These are phyloP conservation scores for Colletotrichum tofieldiae DNA, from an alignment of 2,329 filamentous ascomycete species.

Conservation along the genomic window DNA sequence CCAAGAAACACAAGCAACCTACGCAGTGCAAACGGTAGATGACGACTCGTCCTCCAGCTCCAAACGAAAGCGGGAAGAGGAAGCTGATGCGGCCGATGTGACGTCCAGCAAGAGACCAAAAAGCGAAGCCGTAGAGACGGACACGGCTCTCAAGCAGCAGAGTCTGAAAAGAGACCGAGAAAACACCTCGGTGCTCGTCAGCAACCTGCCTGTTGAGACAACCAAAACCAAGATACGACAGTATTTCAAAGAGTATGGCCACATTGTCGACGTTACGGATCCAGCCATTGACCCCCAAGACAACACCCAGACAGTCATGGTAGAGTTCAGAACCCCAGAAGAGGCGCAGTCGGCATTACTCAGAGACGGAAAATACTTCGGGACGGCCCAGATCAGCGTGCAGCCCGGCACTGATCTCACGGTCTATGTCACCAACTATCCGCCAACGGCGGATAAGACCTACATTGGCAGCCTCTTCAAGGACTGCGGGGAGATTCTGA, in stretches of 20 bases:
- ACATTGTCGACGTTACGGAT: conserved; percentile 83
- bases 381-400: conserved; percentile 81
- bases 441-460: conserved; percentile 79
- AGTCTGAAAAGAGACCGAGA: conserved; percentile 86
- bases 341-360: conserved; percentile 87
- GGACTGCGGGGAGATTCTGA: conserved; percentile 85
- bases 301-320: conserved; percentile 76
- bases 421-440: conserved; percentile 92
- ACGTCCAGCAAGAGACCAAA: conserved; percentile 78
- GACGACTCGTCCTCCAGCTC: conserved; percentile 58
- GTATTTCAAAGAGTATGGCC: conserved; percentile 93
- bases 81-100: conserved; percentile 65
- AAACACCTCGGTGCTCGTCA: conserved; percentile 87
- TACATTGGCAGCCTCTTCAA: conserved; percentile 80
- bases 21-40: conserved; percentile 46
- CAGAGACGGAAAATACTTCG: conserved; percentile 85
- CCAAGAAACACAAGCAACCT: conserved; percentile 51
- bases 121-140: conserved; percentile 55
- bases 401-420: conserved; percentile 83
- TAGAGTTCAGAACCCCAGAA: conserved; percentile 88
- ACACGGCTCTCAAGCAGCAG: conserved; percentile 53
- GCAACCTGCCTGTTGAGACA: conserved; percentile 79
- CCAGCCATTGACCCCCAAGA: conserved; percentile 61
- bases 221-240: conserved; percentile 83
- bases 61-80: conserved; percentile 84